A percentile compares a stretch with the other conserved stretches of the same genome.
Evolutionary conservation across 345 rosid genomes (phyloP).

Genomic region (Rubroshorea leprosula): DNA sequence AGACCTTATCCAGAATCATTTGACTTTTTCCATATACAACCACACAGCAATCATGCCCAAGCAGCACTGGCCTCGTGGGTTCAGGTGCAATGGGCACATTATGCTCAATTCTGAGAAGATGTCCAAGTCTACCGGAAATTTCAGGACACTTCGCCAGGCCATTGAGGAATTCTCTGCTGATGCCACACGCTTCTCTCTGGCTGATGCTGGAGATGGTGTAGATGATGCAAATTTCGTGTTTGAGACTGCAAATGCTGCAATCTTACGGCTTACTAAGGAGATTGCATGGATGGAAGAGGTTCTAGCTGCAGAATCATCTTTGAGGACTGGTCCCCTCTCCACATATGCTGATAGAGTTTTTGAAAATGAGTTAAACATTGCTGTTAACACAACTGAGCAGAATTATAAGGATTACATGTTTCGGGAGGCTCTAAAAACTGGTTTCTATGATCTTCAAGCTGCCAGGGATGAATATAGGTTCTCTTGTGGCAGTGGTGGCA

Average conservation of each 20-base stretch:
- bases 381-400: conserved; percentile 67
- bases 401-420: conserved; percentile 66
- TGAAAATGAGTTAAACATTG: conserved; percentile 82
- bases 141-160: conserved; percentile 77
- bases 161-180: conserved; percentile 86
- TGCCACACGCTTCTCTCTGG: conserved; percentile 80
- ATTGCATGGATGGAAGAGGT: conserved; percentile 91
- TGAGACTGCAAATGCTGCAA: conserved; percentile 90
- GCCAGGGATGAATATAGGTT: conserved; percentile 90
- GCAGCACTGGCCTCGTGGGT: conserved; percentile 89
- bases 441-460: conserved; percentile 89
- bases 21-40: conserved; percentile 79
- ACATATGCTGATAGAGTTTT: conserved; percentile 83
- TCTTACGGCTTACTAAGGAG: conserved; percentile 79
- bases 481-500: conserved; percentile 68
- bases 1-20: conserved; percentile 94
- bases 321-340: conserved; percentile 65
- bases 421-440: conserved; percentile 85
- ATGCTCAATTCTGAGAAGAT: conserved; percentile 95
- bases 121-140: conserved; percentile 97
- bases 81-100: conserved; percentile 89
- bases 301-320: conserved; percentile 54
- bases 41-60: conserved; percentile 76
- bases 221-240: conserved; percentile 97
- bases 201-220: conserved; percentile 97